Conservation (phyloP, 1,139 yeast genomes). For the Zygotorulaspora mrakii region DNA sequence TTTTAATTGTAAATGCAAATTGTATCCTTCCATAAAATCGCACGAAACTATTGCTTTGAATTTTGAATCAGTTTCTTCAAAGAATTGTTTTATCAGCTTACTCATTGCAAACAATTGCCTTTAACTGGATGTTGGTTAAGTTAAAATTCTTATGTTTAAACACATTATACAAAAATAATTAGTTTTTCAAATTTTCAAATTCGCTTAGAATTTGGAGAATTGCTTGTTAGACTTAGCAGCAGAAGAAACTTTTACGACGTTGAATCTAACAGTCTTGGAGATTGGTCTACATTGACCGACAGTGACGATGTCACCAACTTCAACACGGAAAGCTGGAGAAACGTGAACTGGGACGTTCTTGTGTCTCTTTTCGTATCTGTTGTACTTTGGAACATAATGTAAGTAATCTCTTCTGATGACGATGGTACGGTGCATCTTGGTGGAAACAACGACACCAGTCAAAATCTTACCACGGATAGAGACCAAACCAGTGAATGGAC, state of each 20-base stretch:
- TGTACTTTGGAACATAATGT: constrained; percentile 99
- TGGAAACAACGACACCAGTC: constrained; percentile 97
- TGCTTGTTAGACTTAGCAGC: constrained; percentile 84
- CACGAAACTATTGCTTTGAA: no score
- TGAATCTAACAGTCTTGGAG: constrained; percentile 99
- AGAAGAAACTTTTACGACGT: constrained; percentile 94
- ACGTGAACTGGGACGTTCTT: constrained; percentile 99
- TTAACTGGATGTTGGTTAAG: no score
- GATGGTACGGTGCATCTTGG: constrained; percentile 99
- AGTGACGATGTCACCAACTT: constrained; percentile 98
- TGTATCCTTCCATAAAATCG: no score
- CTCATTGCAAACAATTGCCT: no score
- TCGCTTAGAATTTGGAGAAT: constrained; percentile 85
- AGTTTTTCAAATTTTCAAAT: constrained; percentile 17
- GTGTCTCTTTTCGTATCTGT: constrained; percentile 99
- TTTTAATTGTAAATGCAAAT: no score
- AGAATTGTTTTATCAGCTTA: no score
- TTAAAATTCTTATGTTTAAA: constrained; percentile 16
- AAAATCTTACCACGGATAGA: constrained; percentile 99
- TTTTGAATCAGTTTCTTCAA: no score
- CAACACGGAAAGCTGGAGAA: constrained; percentile 99
- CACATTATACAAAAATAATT: constrained; percentile 23
- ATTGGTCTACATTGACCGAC: constrained; percentile 99
- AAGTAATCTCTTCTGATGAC: constrained; percentile 99
- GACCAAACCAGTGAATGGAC: constrained; percentile 96